A percentile compares a stretch with the other conserved stretches of the same genome.
These are phyloP conservation scores for Trametes cingulata DNA, from an alignment of 768 basidiomycete genomes.

Conservation along the genomic window DNA sequence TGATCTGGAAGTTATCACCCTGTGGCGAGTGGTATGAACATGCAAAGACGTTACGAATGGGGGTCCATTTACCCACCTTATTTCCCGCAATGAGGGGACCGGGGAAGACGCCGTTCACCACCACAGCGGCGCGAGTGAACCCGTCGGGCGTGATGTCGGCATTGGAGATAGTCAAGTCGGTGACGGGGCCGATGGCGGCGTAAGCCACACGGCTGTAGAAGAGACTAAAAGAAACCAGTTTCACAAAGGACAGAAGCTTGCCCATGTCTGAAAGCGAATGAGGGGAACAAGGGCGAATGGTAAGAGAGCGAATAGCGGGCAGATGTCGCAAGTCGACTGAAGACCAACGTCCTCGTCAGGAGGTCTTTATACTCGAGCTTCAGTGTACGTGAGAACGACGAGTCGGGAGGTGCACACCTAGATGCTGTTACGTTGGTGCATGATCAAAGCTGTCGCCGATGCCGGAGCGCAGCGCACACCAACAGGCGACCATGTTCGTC, in stretches of 20 bases:
- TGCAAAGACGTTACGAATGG: background rate
- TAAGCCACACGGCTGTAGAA: background rate
- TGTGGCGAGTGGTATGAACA: background rate
- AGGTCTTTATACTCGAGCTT: background rate
- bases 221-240: conserved; percentile 1
- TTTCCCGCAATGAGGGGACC: conserved; percentile 26
- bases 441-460: background rate
- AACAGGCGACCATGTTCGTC: background rate
- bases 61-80: conserved; percentile 18
- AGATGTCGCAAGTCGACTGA: background rate
- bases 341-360: background rate
- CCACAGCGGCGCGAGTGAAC: conserved; percentile 25
- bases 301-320: background rate
- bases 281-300: background rate
- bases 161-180: conserved; percentile 30
- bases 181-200: conserved; percentile 29
- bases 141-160: conserved; percentile 36
- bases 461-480: background rate
- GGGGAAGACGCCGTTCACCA: conserved; percentile 25
- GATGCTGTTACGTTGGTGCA: background rate
- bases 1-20: background rate
- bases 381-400: background rate
- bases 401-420: background rate
- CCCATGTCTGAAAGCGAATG: conserved; percentile 2
- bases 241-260: background rate